These are phyloP conservation scores for Penicillium samsonianum DNA, from an alignment of 495 filamentous ascomycete species.

Conservation along the genomic window DNA sequence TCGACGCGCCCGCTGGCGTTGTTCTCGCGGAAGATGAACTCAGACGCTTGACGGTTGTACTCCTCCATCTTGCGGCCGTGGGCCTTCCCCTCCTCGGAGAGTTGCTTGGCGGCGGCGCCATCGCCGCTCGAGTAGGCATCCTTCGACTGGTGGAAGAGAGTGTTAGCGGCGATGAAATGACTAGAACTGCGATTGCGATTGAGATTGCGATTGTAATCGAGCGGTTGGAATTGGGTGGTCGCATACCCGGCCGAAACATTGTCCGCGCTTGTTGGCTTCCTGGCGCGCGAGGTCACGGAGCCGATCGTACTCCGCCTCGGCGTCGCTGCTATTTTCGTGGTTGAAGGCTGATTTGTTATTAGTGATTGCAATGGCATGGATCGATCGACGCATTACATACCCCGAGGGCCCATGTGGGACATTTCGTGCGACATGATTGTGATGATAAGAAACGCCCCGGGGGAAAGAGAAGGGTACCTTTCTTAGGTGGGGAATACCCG, in stretches of 20 bases:
- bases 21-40: slow-evolving; percentile 93
- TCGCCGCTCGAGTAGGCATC: slow-evolving; percentile 80
- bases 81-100: slow-evolving; percentile 80
- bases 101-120: slow-evolving; percentile 72
- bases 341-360: slow-evolving; percentile 73
- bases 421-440: slow-evolving; percentile 61
- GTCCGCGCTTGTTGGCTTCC: slow-evolving; percentile 72
- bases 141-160: slow-evolving; percentile 56
- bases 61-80: slow-evolving; percentile 77
- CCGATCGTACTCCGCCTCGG: slow-evolving; percentile 89
- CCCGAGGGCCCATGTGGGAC: slow-evolving; percentile 60
- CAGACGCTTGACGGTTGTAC: slow-evolving; percentile 85
- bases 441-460: not conserved
- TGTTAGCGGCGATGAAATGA: slow-evolving; percentile 7
- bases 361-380: not conserved
- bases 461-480: slow-evolving; percentile 6
- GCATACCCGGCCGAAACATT: slow-evolving; percentile 71
- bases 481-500: slow-evolving; percentile 13
- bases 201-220: slow-evolving; percentile 8
- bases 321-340: slow-evolving; percentile 62
- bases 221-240: slow-evolving; percentile 5
- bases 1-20: slow-evolving; percentile 70
- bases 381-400: slow-evolving; percentile 22
- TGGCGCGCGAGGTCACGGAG: slow-evolving; percentile 78
- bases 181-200: not conserved